phyloP scores from a whole-genome alignment of 345 rosid genomes.

The Mangifera indica region DNA sequence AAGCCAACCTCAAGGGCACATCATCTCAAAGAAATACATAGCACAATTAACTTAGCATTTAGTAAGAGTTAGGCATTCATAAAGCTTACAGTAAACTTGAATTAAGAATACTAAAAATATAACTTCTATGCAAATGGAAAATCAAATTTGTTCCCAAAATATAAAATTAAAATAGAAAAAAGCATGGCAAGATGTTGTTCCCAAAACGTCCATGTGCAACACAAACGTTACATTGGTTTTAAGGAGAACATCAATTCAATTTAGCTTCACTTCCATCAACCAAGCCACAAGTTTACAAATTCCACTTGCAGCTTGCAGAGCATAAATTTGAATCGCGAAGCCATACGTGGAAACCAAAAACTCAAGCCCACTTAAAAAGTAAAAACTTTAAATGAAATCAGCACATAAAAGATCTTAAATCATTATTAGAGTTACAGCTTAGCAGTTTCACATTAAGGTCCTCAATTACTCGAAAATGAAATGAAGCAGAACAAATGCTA shows the following conservation, averaged over 20 bases:
- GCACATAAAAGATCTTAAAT: background rate
- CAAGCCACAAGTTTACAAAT: slow-evolving; percentile 22
- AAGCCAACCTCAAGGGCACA: background rate
- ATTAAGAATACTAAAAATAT: background rate
- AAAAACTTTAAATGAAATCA: background rate
- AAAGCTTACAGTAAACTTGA: background rate
- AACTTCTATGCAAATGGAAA: background rate
- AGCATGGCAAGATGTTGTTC: slow-evolving; percentile 33
- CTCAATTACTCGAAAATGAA: too few species aligned
- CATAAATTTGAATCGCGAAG: slow-evolving; percentile 18
- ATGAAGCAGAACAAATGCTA: background rate
- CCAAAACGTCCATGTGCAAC: slow-evolving; percentile 73
- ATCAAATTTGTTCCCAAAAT: too few species aligned
- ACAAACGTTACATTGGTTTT: slow-evolving; percentile 51
- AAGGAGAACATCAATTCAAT: slow-evolving; percentile 48
- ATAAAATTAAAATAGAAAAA: background rate
- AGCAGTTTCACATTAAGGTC: too few species aligned
- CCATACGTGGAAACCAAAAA: background rate
- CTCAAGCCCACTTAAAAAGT: background rate
- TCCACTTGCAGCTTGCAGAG: slow-evolving; percentile 8
- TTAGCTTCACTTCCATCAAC: slow-evolving; percentile 46
- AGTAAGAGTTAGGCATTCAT: background rate
- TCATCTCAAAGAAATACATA: background rate
- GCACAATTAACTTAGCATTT: background rate
- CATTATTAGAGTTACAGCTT: background rate